Evolutionary conservation across 164 flowering plant genomes (phyloP), one percentile per base, ranked within the genome.

Genomic region (Tetracentron sinense): DNA sequence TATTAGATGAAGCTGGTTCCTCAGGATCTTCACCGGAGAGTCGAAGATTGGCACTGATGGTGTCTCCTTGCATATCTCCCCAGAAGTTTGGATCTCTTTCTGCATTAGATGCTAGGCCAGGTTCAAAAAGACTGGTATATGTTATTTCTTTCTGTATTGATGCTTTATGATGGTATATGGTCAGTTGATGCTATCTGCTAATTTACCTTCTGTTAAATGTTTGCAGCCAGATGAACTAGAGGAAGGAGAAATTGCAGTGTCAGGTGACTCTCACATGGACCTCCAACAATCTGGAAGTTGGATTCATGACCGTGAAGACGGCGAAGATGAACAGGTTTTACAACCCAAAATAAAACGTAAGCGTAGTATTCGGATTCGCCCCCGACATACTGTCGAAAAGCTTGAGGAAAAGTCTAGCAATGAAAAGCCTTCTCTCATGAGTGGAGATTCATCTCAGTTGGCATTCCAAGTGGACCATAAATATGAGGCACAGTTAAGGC

Each of bases 51-150:
- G 69, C 63, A 23, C 81, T 67, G 60, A 76, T 63, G 22, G 82
- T 72, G 8, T 81, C 97, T 52, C 88, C 97, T 58, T 67, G 83
- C 48, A 72, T 78, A 58, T 82, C 94, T 74, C 77, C 91, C 38
- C 94, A 82, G 84, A 95, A 95, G 63, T 95, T 92, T 79, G 93
- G 96, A 0, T 88, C 96, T 58, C 79, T 95, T 38, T 95, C 99
- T 66, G 99, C 97, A n/a, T 73, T 95, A 51, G 99, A 90, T 74
- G 79, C 91, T 52, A 82, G 90, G 68, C 90, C 97, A 25, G 74
- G 87, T 52, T 86, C 96, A 17, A 95, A 82, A 75, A 82, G 80
- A 62, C 52, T 77, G 90, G 99, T 95, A 70, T 54, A 82, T 60
- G 6, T 60, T 54, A 49, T 46, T 17, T 52, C 31, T 58, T 47